Conservation (phyloP, 768 basidiomycete species). For the Baorangia bicolor region DNA sequence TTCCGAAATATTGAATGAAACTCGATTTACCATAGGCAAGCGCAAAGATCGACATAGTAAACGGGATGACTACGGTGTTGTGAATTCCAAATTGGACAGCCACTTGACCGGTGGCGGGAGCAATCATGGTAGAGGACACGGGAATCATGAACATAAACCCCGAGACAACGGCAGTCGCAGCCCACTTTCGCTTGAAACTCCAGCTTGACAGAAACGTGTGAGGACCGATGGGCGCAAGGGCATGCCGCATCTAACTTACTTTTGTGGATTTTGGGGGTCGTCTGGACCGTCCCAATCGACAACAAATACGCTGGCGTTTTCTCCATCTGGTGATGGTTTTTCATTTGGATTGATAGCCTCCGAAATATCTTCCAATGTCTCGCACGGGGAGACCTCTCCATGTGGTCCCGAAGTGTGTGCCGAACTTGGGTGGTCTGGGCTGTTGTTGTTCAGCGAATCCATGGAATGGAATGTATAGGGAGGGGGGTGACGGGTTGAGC, state of each 20-base stretch:
- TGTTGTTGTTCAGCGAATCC: no score
- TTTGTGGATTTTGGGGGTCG: conserved; percentile 58
- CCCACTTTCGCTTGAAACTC: conserved; percentile 60
- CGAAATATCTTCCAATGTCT: conserved; percentile 3
- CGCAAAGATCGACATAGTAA: conserved; percentile 60
- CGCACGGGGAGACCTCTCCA: conserved; percentile 1
- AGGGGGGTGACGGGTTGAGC: neutral
- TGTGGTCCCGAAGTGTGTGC: neutral
- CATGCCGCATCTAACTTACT: conserved; percentile 36
- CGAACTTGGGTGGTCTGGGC: neutral
- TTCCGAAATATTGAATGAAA: neutral
- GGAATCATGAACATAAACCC: conserved; percentile 68
- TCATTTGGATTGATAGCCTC: neutral
- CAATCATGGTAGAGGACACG: conserved; percentile 72
- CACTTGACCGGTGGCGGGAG: conserved; percentile 57
- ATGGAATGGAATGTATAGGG: neutral
- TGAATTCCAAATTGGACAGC: conserved; percentile 55
- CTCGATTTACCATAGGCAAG: conserved; percentile 54
- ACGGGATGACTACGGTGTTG: conserved; percentile 46
- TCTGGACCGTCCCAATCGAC: conserved; percentile 65
- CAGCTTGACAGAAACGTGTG: conserved; percentile 42
- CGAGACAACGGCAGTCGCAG: conserved; percentile 61
- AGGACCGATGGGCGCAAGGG: neutral
- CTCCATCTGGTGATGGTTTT: neutral
- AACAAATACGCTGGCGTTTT: conserved; percentile 21